A percentile compares a stretch with the other conserved stretches of the same genome.
Evolutionary conservation across 805 yeast species (phyloP).

Genomic region (Metschnikowia henanensis): DNA sequence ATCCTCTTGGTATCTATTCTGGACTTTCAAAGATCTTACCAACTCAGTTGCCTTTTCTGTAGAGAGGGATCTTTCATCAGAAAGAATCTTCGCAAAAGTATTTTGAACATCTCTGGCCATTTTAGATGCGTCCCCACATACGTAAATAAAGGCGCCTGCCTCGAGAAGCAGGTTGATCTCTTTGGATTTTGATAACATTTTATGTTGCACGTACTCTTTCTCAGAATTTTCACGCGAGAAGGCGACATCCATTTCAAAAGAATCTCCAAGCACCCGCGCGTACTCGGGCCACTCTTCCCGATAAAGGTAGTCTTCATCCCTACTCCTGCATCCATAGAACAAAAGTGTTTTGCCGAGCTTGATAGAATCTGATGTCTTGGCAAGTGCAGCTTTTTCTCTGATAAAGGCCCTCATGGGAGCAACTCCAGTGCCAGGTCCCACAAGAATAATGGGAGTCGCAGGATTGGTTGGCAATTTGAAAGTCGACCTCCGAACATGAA

Average conservation of each 20-base stretch:
- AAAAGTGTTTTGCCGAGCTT: conserved; percentile 69
- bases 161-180: conserved; percentile 54
- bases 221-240: conserved; percentile 71
- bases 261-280: conserved; percentile 55
- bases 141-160: conserved; percentile 84
- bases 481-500: conserved; percentile 92
- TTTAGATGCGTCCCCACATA: conserved; percentile 94
- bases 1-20: conserved; percentile 94
- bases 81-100: conserved; percentile 62
- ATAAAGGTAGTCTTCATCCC: conserved; percentile 80
- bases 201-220: conserved; percentile 84
- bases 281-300: conserved; percentile 87
- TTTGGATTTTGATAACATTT: conserved; percentile 52
- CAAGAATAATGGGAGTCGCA: conserved; percentile 78
- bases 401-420: conserved; percentile 97
- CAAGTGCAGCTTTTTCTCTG: conserved; percentile 72
- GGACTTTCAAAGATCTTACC: conserved; percentile 74
- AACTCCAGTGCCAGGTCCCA: conserved; percentile 99
- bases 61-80: conserved; percentile 60
- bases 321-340: conserved; percentile 85
- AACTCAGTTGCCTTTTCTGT: conserved; percentile 72
- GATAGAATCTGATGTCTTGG: conserved; percentile 28
- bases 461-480: conserved; percentile 91
- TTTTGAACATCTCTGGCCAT: conserved; percentile 95
- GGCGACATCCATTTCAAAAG: conserved; percentile 76